Conservation (phyloP, 345 rosid species). For the Linum trigynum region DNA sequence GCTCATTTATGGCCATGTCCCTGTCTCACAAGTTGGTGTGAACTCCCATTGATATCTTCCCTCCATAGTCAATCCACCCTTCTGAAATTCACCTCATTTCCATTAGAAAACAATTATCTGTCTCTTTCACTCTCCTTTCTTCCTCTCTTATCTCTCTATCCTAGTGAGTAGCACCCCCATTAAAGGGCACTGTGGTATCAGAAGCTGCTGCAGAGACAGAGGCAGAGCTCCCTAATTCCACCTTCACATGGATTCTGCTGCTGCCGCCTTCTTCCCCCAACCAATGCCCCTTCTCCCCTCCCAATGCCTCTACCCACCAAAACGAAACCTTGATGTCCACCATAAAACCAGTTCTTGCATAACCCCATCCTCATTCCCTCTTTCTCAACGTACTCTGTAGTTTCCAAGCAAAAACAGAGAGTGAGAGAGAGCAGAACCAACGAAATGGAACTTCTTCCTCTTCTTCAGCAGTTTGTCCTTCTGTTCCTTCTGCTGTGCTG, state of each 20-base stretch:
- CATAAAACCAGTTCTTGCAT: background rate
- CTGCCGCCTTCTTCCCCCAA: slow-evolving; percentile 1
- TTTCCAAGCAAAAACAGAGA: background rate
- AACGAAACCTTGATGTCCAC: background rate
- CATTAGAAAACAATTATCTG: too few relatives aligned
- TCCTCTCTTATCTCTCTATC: background rate
- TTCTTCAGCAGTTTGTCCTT: background rate
- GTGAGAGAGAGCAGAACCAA: too few relatives aligned
- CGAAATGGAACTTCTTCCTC: background rate
- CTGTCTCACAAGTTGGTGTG: background rate
- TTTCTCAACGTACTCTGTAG: background rate
- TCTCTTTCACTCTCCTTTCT: background rate
- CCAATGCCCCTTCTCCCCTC: slow-evolving; percentile 7
- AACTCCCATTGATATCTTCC: too few relatives aligned
- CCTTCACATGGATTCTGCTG: slow-evolving; percentile 10
- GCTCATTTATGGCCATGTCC: background rate
- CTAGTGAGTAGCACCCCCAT: background rate
- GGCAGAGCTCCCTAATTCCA: background rate
- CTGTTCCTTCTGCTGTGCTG: slow-evolving; percentile 20
- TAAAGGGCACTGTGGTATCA: background rate
- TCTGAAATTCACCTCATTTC: too few relatives aligned
- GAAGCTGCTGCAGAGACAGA: background rate
- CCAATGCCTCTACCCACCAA: slow-evolving; percentile 3
- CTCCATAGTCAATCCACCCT: too few relatives aligned
- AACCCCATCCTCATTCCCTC: background rate